These are phyloP conservation scores for Vanrija sp. DNA, from an alignment of 1,284 basidiomycete species.

Conservation along the genomic window DNA sequence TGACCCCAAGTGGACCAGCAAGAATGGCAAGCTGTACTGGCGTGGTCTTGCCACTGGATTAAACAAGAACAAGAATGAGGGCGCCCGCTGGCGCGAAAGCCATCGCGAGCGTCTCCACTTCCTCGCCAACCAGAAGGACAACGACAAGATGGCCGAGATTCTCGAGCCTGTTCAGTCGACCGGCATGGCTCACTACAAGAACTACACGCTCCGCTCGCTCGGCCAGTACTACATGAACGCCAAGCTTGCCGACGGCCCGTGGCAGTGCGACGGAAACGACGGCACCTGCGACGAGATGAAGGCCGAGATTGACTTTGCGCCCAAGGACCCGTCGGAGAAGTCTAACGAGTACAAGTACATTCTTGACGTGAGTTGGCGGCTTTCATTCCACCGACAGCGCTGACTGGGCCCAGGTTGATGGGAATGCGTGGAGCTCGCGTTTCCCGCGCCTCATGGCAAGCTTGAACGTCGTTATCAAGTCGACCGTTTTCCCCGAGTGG, in stretches of 20 bases:
- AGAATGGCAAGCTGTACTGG: conserved; percentile 49
- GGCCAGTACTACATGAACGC: conserved; percentile 48
- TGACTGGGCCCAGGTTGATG: conserved; percentile 35
- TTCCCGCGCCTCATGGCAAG: conserved; percentile 49
- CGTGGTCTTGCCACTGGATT: conserved; percentile 47
- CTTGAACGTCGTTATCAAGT: conserved; percentile 49
- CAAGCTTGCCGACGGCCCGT: conserved; percentile 40
- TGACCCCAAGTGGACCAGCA: conserved; percentile 45
- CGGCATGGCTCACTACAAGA: conserved; percentile 37
- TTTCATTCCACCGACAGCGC: neutral
- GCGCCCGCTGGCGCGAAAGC: conserved; percentile 42
- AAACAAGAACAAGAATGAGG: conserved; percentile 42
- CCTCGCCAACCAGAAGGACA: conserved; percentile 39
- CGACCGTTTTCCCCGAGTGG: conserved; percentile 51
- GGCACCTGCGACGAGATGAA: conserved; percentile 49
- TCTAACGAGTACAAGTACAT: conserved; percentile 50
- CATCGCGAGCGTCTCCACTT: conserved; percentile 48
- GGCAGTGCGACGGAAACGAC: conserved; percentile 48
- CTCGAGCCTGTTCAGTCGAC: conserved; percentile 35
- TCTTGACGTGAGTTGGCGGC: conserved; percentile 42
- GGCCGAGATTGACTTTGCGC: conserved; percentile 42
- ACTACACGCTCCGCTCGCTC: conserved; percentile 29
- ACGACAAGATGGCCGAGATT: conserved; percentile 22
- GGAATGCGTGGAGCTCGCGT: conserved; percentile 49
- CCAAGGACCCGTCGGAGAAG: conserved; percentile 40